phyloP scores from a whole-genome alignment of 2,329 filamentous ascomycete species.

The Nakataea oryzae region DNA sequence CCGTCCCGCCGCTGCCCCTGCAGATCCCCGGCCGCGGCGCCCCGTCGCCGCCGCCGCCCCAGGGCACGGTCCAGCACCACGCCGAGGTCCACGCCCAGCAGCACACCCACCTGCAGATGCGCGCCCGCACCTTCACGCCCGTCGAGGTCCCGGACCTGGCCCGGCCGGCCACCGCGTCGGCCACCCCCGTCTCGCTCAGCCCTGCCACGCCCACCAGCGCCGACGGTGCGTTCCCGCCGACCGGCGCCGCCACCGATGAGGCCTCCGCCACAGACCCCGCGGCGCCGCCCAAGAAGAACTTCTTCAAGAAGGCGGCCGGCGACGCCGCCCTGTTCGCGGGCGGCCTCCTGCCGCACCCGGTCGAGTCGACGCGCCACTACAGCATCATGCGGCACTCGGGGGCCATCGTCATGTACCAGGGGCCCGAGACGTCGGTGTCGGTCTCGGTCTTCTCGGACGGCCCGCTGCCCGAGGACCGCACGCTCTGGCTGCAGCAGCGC shows the following conservation, averaged over 20 bases:
- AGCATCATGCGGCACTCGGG: slow-evolving; percentile 57
- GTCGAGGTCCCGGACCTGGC: slow-evolving; percentile 2
- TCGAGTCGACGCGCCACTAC: slow-evolving; percentile 54
- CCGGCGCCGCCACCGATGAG: background rate
- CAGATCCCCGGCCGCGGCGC: background rate
- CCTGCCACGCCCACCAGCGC: slow-evolving; percentile 1
- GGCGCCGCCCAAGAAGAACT: slow-evolving; percentile 6
- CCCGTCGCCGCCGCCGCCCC: background rate
- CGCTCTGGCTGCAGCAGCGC: slow-evolving; percentile 57
- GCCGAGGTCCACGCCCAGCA: background rate
- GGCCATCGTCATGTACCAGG: slow-evolving; percentile 55
- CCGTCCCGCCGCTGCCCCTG: slow-evolving; percentile 1
- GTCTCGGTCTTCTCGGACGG: slow-evolving; percentile 54
- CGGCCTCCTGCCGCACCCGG: slow-evolving; percentile 52
- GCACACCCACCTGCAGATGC: background rate
- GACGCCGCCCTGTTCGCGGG: slow-evolving; percentile 57
- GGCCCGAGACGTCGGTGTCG: slow-evolving; percentile 50
- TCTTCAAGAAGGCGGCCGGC: slow-evolving; percentile 38
- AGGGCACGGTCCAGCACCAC: background rate
- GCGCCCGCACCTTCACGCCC: background rate
- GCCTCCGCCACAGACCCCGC: background rate
- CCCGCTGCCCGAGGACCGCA: slow-evolving; percentile 44
- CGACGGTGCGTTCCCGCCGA: background rate
- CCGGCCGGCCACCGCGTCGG: background rate
- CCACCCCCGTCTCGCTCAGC: background rate